phyloP scores from a whole-genome alignment of 2,329 filamentous ascomycete species.

The Xylaria hypoxylon region DNA sequence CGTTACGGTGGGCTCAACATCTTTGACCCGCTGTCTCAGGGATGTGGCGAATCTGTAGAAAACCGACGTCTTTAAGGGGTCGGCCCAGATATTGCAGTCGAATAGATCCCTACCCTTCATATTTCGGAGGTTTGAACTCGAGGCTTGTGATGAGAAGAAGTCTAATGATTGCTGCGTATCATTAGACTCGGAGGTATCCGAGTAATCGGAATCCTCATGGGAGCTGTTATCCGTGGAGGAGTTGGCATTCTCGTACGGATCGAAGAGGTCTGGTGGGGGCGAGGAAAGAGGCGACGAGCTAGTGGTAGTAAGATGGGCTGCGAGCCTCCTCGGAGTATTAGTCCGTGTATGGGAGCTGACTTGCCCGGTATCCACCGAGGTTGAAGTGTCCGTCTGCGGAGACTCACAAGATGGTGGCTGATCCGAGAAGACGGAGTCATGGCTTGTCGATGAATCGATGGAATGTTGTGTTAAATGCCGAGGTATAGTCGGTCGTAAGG shows the following conservation, averaged over 20 bases:
- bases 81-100: constrained; percentile 76
- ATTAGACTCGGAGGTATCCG: constrained; percentile 58
- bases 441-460: constrained; percentile 42
- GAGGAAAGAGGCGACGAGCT: constrained; percentile 69
- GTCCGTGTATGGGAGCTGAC: constrained; percentile 38
- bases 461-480: constrained; percentile 44
- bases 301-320: constrained; percentile 48
- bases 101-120: constrained; percentile 79
- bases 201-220: constrained; percentile 52
- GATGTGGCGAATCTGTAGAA: constrained; percentile 80
- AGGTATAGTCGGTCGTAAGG: constrained; percentile 42
- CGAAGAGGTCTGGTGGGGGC: constrained; percentile 64
- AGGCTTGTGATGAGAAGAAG: constrained; percentile 55
- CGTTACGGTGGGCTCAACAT: constrained; percentile 72
- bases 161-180: constrained; percentile 58
- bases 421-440: constrained; percentile 46
- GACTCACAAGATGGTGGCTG: constrained; percentile 43
- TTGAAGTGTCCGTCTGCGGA: constrained; percentile 47
- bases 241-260: constrained; percentile 57
- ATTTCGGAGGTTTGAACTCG: constrained; percentile 62
- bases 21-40: constrained; percentile 71
- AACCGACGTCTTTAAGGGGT: constrained; percentile 74
- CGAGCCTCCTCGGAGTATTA: constrained; percentile 43
- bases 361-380: constrained; percentile 9
- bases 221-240: constrained; percentile 56